phyloP scores from a whole-genome alignment of 2,329 filamentous ascomycete genomes.

The Penicillium oxalicum region DNA sequence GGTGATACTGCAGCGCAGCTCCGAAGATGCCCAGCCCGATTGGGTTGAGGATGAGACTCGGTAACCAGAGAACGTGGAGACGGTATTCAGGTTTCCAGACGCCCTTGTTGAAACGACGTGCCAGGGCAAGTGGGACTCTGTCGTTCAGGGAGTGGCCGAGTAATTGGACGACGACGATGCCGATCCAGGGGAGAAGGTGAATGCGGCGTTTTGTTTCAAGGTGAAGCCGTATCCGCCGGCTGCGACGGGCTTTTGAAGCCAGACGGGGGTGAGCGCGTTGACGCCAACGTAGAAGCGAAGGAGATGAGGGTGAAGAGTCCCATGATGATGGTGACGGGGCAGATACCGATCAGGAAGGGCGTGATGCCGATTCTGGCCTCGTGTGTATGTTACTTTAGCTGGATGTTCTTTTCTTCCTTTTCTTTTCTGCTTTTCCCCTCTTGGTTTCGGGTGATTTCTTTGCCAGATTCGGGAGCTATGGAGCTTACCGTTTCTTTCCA shows the following conservation, averaged over 20 bases:
- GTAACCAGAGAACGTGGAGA: constrained; percentile 26
- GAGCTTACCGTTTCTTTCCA: constrained; percentile 20
- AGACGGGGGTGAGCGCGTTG: constrained; percentile 33
- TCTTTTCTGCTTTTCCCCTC: no score
- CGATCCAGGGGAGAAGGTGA: constrained; percentile 40
- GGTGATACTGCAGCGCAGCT: constrained; percentile 36
- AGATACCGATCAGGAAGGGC: constrained; percentile 26
- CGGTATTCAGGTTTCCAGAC: constrained; percentile 34
- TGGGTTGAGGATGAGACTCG: constrained; percentile 23
- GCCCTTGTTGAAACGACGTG: constrained; percentile 21
- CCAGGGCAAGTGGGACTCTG: constrained; percentile 33
- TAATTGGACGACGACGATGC: constrained; percentile 32
- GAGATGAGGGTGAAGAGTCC: constrained; percentile 34
- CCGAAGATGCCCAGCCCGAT: constrained; percentile 34
- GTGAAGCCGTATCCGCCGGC: constrained; percentile 42
- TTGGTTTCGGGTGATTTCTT: no score
- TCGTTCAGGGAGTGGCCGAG: constrained; percentile 38
- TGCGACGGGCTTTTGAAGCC: constrained; percentile 34
- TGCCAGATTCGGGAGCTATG: no score
- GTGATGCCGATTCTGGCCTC: constrained; percentile 19
- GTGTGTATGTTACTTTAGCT: neutral
- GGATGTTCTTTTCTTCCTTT: no score
- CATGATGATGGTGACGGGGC: constrained; percentile 35
- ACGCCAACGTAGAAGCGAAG: constrained; percentile 33
- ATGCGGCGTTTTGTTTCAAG: constrained; percentile 36